Evolutionary conservation across 352 stramenopile species (phyloP), one percentile per base, ranked within the genome.

Genomic region (Globisporangium abappressorium): DNA sequence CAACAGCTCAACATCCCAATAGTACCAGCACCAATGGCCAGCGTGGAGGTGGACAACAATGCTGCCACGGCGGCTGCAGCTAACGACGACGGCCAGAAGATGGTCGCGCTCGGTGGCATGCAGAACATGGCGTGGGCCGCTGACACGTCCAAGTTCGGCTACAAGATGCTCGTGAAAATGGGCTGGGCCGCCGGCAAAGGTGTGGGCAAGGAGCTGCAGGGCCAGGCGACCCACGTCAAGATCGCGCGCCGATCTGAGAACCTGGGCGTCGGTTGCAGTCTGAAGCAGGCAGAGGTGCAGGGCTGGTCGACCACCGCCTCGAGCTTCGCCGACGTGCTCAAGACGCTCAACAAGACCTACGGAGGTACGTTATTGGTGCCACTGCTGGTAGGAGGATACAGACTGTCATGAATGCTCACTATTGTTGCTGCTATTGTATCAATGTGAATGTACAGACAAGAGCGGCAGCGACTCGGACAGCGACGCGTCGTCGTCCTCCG

Each of bases 151-250:
- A 98, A 98, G 77, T 98, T 98, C 62, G 96, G 96, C 20, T 95
- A 92, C 70, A 97, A 97, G 72, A 97, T 99, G 88, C 86, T 99
- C 36, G 73, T 93, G 24, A 98, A 98, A 75, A 98, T 99, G 95
- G 96, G 96, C 70, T 99, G 95, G 94, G 93, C 88, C 26, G 92
- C 97, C 34, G 94, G 94, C 58, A 88, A 96, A 68, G 95, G 92
- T 61, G 85, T 98, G 43, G 96, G 96, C 22, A 98, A 98, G 71
- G 79, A 98, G 34, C 79, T 97, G 59, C 92, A 98, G 74, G 91
- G 92, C 4, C 89, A 90, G 67, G 85, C 86, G 28, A 85, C 86
- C 22, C 88, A 97, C 74, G 80, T 98, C 38, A 94, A 96, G 73
- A 88, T 97, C 41, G 75, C 92, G 38, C 86, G 90, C 28, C 89